These are phyloP conservation scores for Lachancea mirantina DNA, from an alignment of 805 yeast species.

Conservation along the genomic window DNA sequence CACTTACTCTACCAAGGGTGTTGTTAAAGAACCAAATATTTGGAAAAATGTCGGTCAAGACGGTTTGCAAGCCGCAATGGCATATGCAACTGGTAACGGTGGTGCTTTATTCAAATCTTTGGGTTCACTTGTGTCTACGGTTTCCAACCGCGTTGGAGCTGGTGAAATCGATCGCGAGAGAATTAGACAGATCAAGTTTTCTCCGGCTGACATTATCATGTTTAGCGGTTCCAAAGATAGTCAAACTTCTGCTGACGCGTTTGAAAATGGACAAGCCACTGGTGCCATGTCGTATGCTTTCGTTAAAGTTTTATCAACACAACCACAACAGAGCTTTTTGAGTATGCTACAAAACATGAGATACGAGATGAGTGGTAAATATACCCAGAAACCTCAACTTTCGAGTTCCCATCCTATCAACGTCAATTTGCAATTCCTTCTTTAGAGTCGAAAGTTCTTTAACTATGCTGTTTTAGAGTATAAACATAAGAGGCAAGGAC, in stretches of 20 bases:
- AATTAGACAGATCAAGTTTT: slow-evolving; percentile 49
- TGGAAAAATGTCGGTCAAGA: slow-evolving; percentile 70
- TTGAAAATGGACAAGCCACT: slow-evolving; percentile 60
- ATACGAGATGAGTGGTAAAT: slow-evolving; percentile 50
- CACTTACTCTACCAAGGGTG: slow-evolving; percentile 75
- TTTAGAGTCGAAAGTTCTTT: slow-evolving; percentile 21
- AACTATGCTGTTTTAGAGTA: background rate
- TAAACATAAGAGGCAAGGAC: too few relatives aligned
- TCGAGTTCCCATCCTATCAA: slow-evolving; percentile 80
- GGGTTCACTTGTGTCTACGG: slow-evolving; percentile 37
- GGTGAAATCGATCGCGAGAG: slow-evolving; percentile 37
- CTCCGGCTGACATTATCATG: slow-evolving; percentile 71
- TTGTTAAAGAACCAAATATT: slow-evolving; percentile 71
- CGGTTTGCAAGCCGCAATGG: slow-evolving; percentile 49
- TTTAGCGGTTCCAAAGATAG: slow-evolving; percentile 78
- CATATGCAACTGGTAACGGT: slow-evolving; percentile 54
- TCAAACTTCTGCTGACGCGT: slow-evolving; percentile 80
- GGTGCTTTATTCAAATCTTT: slow-evolving; percentile 37
- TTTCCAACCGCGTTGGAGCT: slow-evolving; percentile 33
- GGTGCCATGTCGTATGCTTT: slow-evolving; percentile 87
- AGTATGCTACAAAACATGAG: slow-evolving; percentile 68
- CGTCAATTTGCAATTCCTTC: slow-evolving; percentile 42
- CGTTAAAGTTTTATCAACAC: slow-evolving; percentile 50
- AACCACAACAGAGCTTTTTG: slow-evolving; percentile 62
- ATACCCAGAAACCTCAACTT: slow-evolving; percentile 77